Base-by-base conservation (phyloP, 1,284 basidiomycete species). In the Cutaneotrichosporon cutaneum region DNA sequence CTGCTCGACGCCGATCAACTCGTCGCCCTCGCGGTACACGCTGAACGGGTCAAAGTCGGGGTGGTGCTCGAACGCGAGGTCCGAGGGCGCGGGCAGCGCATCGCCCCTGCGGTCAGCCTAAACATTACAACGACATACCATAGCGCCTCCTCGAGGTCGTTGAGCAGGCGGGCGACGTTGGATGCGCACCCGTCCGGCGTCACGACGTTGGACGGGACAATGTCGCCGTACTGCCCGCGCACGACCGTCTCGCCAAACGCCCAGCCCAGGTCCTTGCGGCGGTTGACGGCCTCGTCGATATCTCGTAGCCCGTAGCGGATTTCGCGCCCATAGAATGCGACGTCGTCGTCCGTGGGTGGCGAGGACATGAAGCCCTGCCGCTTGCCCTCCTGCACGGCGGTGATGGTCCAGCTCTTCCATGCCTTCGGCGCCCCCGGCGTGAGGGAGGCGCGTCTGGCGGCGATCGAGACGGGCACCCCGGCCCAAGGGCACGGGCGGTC, bases 101-200 rank as follows among this genome's bases (percentile, higher is more conserved):
- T 78, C 74, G 26, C 76, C 76, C 73, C 74, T 74, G 30, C 21
- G 16, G 27, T 33, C 22, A 36, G 54, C 32, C 14, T 21, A 10
- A 21, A 18, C 24, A 24, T 26, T n/a, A 39, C 18, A 39, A 39
- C 18, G 18, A 69, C 73, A 56, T 50, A 74, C 76, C 76, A 78
- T 5, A 77, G 48, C 1, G 70, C 73, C 61, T 77, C 75, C 54
- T 78, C 76, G 10, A 78, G 68, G 65, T 78, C 76, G 51, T 76
- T 74, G 30, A 78, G 63, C 21, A 78, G 55, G 21, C 76, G 61
- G 0, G 70, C 64, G 35, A 75, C 64, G 62, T 72, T 72, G 4
- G 70, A 74, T 0, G 67, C 73, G 32, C 64, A 50, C 2, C 70
- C 70, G 22, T 68, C 7, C 0, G n/a, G n/a, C n/a, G 67, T 67